These are phyloP conservation scores for Inga oerstediana DNA, from an alignment of 306 rosid species.

Conservation along the genomic window DNA sequence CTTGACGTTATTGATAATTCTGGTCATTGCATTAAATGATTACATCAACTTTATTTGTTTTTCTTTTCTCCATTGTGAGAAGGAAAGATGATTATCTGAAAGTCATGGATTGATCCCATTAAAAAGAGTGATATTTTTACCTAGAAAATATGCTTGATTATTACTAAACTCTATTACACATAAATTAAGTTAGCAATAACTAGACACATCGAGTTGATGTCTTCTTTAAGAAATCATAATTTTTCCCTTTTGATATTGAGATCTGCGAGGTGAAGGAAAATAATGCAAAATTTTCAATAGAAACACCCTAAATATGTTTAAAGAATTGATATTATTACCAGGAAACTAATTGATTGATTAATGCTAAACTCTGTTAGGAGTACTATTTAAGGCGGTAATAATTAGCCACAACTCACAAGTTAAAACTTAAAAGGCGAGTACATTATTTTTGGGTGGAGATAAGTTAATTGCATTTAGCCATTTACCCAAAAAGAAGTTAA, in stretches of 20 bases:
- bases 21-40: not conserved
- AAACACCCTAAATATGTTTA: not conserved
- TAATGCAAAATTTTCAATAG: not conserved
- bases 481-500: not conserved
- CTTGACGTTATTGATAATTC: slow-evolving; percentile 1
- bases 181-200: not conserved
- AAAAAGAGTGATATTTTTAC: not conserved
- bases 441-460: not conserved
- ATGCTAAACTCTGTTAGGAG: not conserved
- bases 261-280: not conserved
- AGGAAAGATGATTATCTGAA: not conserved
- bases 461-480: not conserved
- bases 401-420: not conserved
- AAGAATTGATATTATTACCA: not conserved
- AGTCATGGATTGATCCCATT: not conserved
- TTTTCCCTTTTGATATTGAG: not conserved
- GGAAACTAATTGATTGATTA: not conserved
- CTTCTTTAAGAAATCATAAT: slow-evolving; percentile 8
- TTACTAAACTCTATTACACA: not conserved
- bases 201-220: not conserved
- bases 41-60: not conserved
- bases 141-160: not conserved
- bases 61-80: not conserved
- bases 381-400: not conserved
- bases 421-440: not conserved